Base-by-base conservation (phyloP, 495 filamentous ascomycete genomes). In the Lepidopterella palustris region DNA sequence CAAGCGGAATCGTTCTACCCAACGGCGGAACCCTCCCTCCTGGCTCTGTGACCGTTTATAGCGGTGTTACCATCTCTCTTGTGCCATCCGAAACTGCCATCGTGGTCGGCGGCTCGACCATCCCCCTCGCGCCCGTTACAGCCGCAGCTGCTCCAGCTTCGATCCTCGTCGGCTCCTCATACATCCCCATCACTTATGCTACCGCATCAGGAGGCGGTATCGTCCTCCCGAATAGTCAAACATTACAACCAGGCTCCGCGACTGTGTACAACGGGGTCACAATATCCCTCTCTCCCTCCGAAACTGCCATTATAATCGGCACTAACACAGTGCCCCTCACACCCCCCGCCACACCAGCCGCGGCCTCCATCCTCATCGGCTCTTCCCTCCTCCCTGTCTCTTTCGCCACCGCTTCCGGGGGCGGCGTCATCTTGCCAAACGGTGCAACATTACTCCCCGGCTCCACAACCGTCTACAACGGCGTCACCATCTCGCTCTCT, bases 21-120 rank as follows among this genome's bases (percentile, higher is more conserved):
- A 59, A 59, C 42, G 62, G 62, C 20, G 49, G 55, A 18, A 68
- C 65, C 10, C 26, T 68, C n/a, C 45, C 35, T 10, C 56, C 45
- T 28, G 56, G 56, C 8, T 51, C 56, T 13, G 11, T n/a, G 25
- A 59, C 56, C 5, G 26, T 28, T 6, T 25, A 51, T 3, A 45
- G 27, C 24, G 56, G 56, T 18, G 49, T 28, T 2, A 59, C 56
- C 25, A 50, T 31, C 28, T 49, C 45, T 4, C 21, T 59, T 10
- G 56, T 18, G 11, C 45, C 45, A 11, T 13, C 47, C 18, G 57
- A 49, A 11, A 50, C 47, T 15, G 24, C 47, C 20, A 21, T 55
- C 0, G 25, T 56, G 6, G 27, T n/a, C 32, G 40, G 42, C 26
- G 24, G 42, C 26, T 31, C 42, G 39, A 21, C 55, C 1, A 25